Evolutionary conservation across 495 filamentous ascomycete species (phyloP).

Genomic region (Xylaria nigripes): DNA sequence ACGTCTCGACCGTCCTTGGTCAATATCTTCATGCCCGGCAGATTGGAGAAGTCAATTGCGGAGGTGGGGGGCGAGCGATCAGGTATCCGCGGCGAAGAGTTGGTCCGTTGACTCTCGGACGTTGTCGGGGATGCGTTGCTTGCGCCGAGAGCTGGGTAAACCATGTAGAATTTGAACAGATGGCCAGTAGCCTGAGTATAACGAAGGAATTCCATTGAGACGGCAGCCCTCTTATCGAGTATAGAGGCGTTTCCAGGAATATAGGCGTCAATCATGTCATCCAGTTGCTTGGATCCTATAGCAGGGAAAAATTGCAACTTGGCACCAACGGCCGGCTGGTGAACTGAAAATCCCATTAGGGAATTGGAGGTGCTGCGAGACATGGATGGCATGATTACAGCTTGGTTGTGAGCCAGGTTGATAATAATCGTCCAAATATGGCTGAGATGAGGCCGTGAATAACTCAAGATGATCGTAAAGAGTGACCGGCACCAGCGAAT

Average conservation of each 20-base stretch:
- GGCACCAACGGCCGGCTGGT: slow-evolving; percentile 42
- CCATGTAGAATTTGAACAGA: slow-evolving; percentile 45
- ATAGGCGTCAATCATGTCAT: slow-evolving; percentile 45
- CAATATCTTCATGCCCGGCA: slow-evolving; percentile 53
- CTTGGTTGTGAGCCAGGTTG: neutral
- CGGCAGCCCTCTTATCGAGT: slow-evolving; percentile 43
- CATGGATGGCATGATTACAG: slow-evolving; percentile 27
- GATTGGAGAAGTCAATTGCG: slow-evolving; percentile 34
- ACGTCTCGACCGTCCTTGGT: slow-evolving; percentile 49
- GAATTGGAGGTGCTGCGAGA: slow-evolving; percentile 32
- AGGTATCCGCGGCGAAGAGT: slow-evolving; percentile 13
- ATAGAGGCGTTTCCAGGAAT: slow-evolving; percentile 42
- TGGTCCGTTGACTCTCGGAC: slow-evolving; percentile 34
- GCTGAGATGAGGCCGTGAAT: slow-evolving; percentile 4
- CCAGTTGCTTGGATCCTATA: slow-evolving; percentile 45
- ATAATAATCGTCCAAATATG: slow-evolving; percentile 10
- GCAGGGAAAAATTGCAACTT: slow-evolving; percentile 46
- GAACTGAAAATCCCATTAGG: slow-evolving; percentile 42
- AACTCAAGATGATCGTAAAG: neutral
- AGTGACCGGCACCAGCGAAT: slow-evolving; percentile 8
- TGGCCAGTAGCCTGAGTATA: slow-evolving; percentile 35
- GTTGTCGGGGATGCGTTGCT: slow-evolving; percentile 31
- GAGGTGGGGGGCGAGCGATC: slow-evolving; percentile 17
- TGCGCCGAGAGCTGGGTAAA: slow-evolving; percentile 32
- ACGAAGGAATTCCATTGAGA: slow-evolving; percentile 49